Conservation (phyloP, 2,329 filamentous ascomycete genomes). For the Aspergillus spinulosporus region DNA sequence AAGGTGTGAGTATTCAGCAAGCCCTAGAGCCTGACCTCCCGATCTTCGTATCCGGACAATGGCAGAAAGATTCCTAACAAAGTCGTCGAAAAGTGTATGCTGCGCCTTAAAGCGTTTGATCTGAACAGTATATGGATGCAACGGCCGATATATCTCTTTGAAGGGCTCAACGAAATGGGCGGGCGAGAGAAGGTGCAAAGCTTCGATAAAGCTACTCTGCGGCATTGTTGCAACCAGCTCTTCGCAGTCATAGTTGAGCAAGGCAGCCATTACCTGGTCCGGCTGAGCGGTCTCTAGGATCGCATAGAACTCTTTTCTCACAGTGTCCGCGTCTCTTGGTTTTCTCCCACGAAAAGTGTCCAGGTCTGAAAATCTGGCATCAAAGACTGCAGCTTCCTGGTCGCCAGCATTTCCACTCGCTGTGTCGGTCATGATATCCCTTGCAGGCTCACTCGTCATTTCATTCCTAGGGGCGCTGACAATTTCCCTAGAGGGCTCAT, state of each 20-base stretch:
- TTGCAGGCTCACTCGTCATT: too few relatives aligned
- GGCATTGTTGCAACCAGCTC: conserved; percentile 48
- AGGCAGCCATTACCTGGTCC: conserved; percentile 40
- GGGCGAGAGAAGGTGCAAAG: conserved; percentile 64
- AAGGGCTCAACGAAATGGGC: conserved; percentile 50
- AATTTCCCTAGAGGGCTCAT: not conserved
- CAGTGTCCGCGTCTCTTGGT: not conserved
- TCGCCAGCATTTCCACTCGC: too few relatives aligned
- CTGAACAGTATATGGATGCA: conserved; percentile 52
- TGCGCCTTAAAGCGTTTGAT: conserved; percentile 45
- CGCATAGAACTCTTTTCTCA: conserved; percentile 25
- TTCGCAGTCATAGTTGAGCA: conserved; percentile 35
- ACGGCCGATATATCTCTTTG: conserved; percentile 48
- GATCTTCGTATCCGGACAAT: conserved; percentile 42
- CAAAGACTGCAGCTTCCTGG: not conserved
- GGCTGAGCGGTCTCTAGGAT: conserved; percentile 41
- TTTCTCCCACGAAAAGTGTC: not conserved
- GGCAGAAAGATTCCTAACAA: conserved; percentile 38
- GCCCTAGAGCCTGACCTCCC: conserved; percentile 39
- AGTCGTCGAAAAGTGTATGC: conserved; percentile 41
- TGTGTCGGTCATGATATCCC: not conserved
- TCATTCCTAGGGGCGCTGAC: too few relatives aligned
- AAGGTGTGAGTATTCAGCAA: conserved; percentile 54
- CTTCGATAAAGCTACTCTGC: conserved; percentile 60
- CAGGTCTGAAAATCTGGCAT: too few relatives aligned